These are phyloP conservation scores for Phytopythium boreale DNA, from an alignment of 352 stramenopile genomes.

Conservation along the genomic window DNA sequence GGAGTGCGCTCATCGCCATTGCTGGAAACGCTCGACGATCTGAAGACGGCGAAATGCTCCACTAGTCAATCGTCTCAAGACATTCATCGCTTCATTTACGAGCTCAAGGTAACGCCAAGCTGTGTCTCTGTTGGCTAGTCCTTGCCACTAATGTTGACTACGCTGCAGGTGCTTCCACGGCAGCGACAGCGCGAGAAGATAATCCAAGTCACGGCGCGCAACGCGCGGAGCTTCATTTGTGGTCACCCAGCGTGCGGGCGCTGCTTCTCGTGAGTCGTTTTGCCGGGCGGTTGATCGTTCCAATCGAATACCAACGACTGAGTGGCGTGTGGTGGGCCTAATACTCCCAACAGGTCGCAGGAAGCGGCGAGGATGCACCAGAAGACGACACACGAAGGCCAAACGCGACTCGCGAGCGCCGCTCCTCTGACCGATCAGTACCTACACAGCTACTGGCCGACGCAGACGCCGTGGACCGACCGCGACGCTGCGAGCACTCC, in stretches of 20 bases:
- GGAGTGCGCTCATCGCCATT: neutral
- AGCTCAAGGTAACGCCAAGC: conserved; percentile 38
- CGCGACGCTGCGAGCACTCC: conserved; percentile 9
- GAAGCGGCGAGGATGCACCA: conserved; percentile 54
- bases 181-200: conserved; percentile 43
- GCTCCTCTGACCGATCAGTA: conserved; percentile 52
- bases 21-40: conserved; percentile 18
- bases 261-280: conserved; percentile 48
- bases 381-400: conserved; percentile 31
- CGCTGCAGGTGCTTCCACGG: conserved; percentile 35
- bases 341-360: conserved; percentile 22
- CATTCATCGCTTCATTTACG: conserved; percentile 57
- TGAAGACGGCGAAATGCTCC: conserved; percentile 13
- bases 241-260: conserved; percentile 48
- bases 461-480: conserved; percentile 41
- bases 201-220: conserved; percentile 40
- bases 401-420: conserved; percentile 30
- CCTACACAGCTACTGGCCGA: conserved; percentile 56
- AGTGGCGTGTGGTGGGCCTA: neutral
- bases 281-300: neutral
- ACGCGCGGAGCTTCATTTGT: conserved; percentile 46
- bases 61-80: conserved; percentile 31
- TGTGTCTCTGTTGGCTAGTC: neutral
- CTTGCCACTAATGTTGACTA: conserved; percentile 1
- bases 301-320: neutral